These are phyloP conservation scores for Exobasidium cylindrosporum DNA, from an alignment of 1,284 basidiomycete species.

Conservation along the genomic window DNA sequence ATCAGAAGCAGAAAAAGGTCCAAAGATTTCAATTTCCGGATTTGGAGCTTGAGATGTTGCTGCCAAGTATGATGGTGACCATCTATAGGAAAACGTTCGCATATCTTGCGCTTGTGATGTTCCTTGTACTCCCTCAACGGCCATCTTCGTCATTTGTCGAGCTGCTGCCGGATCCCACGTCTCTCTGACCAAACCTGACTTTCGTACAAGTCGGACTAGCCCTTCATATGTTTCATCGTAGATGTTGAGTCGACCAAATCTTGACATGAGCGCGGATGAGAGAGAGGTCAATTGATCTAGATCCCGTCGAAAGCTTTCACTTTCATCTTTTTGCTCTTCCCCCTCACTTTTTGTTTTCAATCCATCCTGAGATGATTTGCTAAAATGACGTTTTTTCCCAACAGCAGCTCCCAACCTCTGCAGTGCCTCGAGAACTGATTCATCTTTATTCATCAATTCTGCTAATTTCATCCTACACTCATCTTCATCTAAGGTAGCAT, in stretches of 20 bases:
- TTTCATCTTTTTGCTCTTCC: conserved; percentile 3
- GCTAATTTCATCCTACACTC: conserved; percentile 58
- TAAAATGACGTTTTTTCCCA: conserved; percentile 60
- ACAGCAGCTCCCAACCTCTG: conserved; percentile 69
- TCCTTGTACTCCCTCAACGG: not conserved
- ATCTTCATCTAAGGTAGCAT: conserved; percentile 66
- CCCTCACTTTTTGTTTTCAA: conserved; percentile 41
- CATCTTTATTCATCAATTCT: conserved; percentile 75
- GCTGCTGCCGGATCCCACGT: conserved; percentile 47
- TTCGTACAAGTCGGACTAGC: conserved; percentile 39
- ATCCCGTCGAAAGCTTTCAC: conserved; percentile 18
- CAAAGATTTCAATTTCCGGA: conserved; percentile 41
- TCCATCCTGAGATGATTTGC: conserved; percentile 63
- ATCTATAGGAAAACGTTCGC: conserved; percentile 41
- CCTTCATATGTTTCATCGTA: conserved; percentile 50
- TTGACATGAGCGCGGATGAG: conserved; percentile 43
- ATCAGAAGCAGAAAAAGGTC: conserved; percentile 36
- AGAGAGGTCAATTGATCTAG: conserved; percentile 45
- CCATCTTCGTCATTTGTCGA: not conserved
- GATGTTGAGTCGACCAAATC: conserved; percentile 43
- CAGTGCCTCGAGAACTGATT: conserved; percentile 83
- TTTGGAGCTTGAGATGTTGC: conserved; percentile 26
- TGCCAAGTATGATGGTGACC: conserved; percentile 46
- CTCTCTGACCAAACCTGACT: conserved; percentile 38
- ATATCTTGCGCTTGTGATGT: conserved; percentile 5